These are phyloP conservation scores for Arabidopsis hybrid DNA, from an alignment of 441 rosid genomes.

Conservation along the genomic window DNA sequence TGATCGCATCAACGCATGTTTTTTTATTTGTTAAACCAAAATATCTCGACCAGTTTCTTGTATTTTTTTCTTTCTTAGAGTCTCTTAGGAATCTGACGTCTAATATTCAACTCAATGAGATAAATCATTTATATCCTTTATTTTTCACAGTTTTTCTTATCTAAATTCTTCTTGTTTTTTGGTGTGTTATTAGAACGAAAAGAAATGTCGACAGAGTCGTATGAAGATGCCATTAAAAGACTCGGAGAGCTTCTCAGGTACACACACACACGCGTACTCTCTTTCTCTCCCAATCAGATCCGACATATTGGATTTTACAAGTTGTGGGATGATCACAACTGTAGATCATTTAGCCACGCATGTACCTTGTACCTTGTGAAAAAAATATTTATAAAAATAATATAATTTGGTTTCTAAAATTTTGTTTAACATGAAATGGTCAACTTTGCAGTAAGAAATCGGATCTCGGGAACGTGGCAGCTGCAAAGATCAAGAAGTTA, in stretches of 20 bases:
- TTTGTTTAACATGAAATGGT: constrained; percentile 20
- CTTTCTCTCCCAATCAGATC: constrained; percentile 12
- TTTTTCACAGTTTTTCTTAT: not conserved
- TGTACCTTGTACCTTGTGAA: not conserved
- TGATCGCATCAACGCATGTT: not conserved
- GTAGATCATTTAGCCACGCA: not conserved
- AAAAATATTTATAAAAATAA: not conserved
- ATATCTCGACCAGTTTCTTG: constrained; percentile 10
- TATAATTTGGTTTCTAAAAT: not conserved
- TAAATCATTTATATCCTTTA: constrained; percentile 10
- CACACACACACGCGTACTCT: not conserved
- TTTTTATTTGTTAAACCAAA: not conserved
- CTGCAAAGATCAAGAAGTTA: constrained; percentile 75
- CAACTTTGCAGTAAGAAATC: constrained; percentile 57
- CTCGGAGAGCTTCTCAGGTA: constrained; percentile 83
- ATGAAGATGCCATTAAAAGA: constrained; percentile 70
- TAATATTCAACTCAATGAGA: not conserved
- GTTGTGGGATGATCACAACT: constrained; percentile 25
- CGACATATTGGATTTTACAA: not conserved
- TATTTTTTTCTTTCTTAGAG: not conserved
- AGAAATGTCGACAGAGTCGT: constrained; percentile 56
- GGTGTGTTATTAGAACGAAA: constrained; percentile 40
- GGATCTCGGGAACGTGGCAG: constrained; percentile 70
- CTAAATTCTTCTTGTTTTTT: not conserved
- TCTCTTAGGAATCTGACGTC: constrained; percentile 1